Conservation (phyloP, 2,329 filamentous ascomycete genomes). For the Neoascochyta sp. region DNA sequence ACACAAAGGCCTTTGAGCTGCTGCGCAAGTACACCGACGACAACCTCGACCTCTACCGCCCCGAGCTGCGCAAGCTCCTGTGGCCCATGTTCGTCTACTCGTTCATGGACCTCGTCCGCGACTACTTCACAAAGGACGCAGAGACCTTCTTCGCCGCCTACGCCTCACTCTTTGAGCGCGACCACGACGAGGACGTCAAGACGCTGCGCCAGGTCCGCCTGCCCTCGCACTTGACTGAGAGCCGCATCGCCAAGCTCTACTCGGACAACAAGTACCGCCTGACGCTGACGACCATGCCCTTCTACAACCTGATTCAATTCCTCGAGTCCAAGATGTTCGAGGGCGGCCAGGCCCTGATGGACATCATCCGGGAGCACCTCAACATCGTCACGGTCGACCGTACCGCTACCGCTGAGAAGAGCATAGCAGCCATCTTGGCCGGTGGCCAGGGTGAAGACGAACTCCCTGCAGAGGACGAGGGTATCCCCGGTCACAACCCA, state of each 20-base stretch:
- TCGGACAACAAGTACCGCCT: slow-evolving; percentile 83
- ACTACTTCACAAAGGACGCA: slow-evolving; percentile 68
- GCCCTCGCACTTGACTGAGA: slow-evolving; percentile 73
- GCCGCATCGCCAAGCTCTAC: slow-evolving; percentile 75
- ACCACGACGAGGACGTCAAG: slow-evolving; percentile 77
- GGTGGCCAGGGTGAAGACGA: slow-evolving; percentile 53
- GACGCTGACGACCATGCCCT: slow-evolving; percentile 81
- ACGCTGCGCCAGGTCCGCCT: slow-evolving; percentile 69
- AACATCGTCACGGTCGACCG: slow-evolving; percentile 59
- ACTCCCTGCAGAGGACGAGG: slow-evolving; percentile 63
- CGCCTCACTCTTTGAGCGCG: slow-evolving; percentile 66
- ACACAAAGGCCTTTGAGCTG: slow-evolving; percentile 68
- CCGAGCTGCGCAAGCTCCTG: slow-evolving; percentile 79
- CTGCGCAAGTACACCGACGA: slow-evolving; percentile 84
- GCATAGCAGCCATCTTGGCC: slow-evolving; percentile 57
- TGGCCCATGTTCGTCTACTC: slow-evolving; percentile 97
- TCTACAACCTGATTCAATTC: slow-evolving; percentile 78
- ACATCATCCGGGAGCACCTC: slow-evolving; percentile 63
- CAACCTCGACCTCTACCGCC: slow-evolving; percentile 86
- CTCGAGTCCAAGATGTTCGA: slow-evolving; percentile 81
- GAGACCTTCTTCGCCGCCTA: slow-evolving; percentile 69
- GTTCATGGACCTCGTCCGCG: slow-evolving; percentile 72
- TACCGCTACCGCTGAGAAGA: slow-evolving; percentile 52
- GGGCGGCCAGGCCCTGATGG: slow-evolving; percentile 73
- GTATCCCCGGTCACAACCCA: slow-evolving; percentile 64